Conservation (phyloP, 805 yeast species). For the Allodekkera sacchari region DNA sequence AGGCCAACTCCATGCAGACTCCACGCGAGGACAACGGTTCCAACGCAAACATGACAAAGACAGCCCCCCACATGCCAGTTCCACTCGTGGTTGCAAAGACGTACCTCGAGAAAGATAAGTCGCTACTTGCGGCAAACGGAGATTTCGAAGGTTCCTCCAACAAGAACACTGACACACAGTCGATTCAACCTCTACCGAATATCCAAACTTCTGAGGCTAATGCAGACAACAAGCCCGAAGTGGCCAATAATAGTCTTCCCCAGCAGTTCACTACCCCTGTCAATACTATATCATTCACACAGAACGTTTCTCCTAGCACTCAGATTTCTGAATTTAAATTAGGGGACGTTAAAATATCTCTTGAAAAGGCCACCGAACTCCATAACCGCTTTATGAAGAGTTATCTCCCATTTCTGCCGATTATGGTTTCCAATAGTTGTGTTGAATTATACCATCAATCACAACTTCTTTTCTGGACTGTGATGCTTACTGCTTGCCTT, state of each 20-base stretch:
- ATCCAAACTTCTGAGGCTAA: too few relatives aligned
- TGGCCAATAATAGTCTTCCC: too few relatives aligned
- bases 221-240: too few relatives aligned
- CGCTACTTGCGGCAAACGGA: too few relatives aligned
- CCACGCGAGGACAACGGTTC: too few relatives aligned
- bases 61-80: too few relatives aligned
- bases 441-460: conserved; percentile 76
- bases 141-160: too few relatives aligned
- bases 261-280: conserved; percentile 12
- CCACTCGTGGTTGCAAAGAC: conserved; percentile 30
- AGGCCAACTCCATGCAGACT: conserved; percentile 11
- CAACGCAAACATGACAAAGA: too few relatives aligned
- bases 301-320: conserved; percentile 15
- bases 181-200: too few relatives aligned
- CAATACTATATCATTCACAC: conserved; percentile 11
- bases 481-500: conserved; percentile 75
- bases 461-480: conserved; percentile 83
- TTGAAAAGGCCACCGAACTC: conserved; percentile 60
- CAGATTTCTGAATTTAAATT: conserved; percentile 55
- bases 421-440: conserved; percentile 61
- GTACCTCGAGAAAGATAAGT: conserved; percentile 35
- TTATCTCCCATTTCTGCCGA: conserved; percentile 73
- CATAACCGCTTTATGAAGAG: conserved; percentile 61
- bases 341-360: conserved; percentile 65
- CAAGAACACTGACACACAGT: too few relatives aligned